Percentiles rank a stretch among this genome's conserved stretches.
Conservation (phyloP, 129 eudicot species). For the Centaurea solstitialis region DNA sequence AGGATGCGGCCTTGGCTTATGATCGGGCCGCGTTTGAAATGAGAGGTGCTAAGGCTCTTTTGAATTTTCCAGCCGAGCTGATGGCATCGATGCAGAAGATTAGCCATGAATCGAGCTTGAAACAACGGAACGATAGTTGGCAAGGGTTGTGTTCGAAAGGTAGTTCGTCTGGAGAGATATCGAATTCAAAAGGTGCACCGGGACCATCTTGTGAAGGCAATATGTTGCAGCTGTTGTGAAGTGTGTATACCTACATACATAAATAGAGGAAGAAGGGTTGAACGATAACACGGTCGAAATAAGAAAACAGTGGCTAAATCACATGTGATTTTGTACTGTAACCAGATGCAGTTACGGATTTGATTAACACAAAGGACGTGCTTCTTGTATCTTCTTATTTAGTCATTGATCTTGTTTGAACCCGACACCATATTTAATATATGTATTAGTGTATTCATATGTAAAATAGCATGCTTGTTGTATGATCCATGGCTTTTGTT, state of each 20-base stretch:
- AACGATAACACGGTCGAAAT: too few relatives aligned
- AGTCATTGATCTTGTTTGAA: too few relatives aligned
- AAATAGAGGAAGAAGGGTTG: too few relatives aligned
- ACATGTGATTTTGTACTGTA: too few relatives aligned
- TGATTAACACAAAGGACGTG: too few relatives aligned
- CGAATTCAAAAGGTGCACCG: conserved; percentile 17
- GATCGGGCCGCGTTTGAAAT: conserved; percentile 74
- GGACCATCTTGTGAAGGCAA: conserved; percentile 28
- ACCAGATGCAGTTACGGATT: too few relatives aligned
- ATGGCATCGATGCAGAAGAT: conserved; percentile 25
- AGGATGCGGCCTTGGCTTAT: conserved; percentile 84
- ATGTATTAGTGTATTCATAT: not conserved
- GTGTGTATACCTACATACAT: not conserved
- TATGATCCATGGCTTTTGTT: not conserved
- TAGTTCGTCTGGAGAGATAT: conserved; percentile 11
- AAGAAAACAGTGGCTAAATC: too few relatives aligned
- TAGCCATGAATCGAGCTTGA: conserved; percentile 15
- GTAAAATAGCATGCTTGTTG: not conserved
- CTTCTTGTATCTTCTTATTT: too few relatives aligned
- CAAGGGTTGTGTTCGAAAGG: conserved; percentile 30
- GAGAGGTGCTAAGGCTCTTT: conserved; percentile 73
- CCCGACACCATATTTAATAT: too few relatives aligned
- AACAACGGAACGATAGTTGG: not conserved
- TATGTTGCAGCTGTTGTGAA: conserved; percentile 36
- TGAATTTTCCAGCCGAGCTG: conserved; percentile 61